These are phyloP conservation scores for Suillus fuscotomentosus DNA, from an alignment of 768 basidiomycete species.

Conservation along the genomic window DNA sequence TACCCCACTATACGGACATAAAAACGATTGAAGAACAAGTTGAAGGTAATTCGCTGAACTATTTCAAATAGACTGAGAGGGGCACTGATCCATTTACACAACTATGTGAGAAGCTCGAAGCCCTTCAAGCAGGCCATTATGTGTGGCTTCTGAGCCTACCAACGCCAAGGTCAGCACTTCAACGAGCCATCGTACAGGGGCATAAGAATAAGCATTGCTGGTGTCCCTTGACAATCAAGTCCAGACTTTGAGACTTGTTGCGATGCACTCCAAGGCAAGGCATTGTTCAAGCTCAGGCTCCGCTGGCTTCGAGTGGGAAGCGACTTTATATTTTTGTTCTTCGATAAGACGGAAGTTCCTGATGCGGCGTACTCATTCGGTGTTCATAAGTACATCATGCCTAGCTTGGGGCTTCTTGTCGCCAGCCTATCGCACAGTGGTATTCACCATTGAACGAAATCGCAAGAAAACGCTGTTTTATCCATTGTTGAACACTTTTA, in stretches of 20 bases:
- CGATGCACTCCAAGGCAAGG: neutral
- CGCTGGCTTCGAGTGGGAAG: neutral
- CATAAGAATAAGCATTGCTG: neutral
- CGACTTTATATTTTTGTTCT: neutral
- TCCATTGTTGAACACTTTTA: neutral
- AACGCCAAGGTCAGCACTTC: neutral
- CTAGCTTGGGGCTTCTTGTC: neutral
- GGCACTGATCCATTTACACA: neutral
- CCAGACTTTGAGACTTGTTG: neutral
- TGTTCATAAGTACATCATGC: neutral
- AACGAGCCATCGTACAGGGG: neutral
- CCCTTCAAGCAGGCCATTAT: neutral
- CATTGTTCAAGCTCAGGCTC: neutral
- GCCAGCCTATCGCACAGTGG: neutral
- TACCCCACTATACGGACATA: neutral
- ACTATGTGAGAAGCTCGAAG: neutral
- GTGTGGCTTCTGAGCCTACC: neutral
- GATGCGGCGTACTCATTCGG: neutral
- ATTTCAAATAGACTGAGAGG: neutral
- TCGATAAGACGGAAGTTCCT: neutral
- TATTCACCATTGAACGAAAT: neutral
- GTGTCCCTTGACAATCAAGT: neutral
- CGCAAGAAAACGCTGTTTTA: neutral
- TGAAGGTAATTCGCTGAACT: neutral
- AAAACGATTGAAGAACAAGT: neutral